phyloP scores from a whole-genome alignment of 148 eudicot genomes.

The Polygonum maritimum region DNA sequence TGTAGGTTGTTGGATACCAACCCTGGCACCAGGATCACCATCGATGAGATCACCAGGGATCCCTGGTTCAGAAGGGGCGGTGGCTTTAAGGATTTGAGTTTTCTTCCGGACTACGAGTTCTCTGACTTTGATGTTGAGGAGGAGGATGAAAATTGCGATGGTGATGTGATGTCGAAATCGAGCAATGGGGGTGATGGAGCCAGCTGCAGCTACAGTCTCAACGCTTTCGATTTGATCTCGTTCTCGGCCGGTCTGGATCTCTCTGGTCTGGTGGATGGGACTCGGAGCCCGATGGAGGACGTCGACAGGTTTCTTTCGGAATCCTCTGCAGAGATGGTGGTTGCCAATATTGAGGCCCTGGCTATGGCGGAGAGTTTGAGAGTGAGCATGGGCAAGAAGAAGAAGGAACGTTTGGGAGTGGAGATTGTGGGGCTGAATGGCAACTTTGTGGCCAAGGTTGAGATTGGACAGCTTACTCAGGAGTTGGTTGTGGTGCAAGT shows the following conservation, averaged over 20 bases:
- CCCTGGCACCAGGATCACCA: conserved; percentile 41
- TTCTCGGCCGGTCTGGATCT: conserved; percentile 46
- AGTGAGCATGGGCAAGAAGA: conserved; percentile 22
- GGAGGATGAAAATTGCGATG: background rate
- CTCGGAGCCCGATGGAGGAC: background rate
- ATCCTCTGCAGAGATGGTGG: conserved; percentile 25
- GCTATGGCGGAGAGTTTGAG: conserved; percentile 16
- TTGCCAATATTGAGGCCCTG: conserved; percentile 27
- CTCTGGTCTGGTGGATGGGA: conserved; percentile 31
- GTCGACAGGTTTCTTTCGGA: conserved; percentile 45
- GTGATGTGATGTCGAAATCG: background rate
- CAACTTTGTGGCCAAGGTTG: conserved; percentile 21
- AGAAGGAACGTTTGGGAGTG: conserved; percentile 21
- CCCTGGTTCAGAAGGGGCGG: conserved; percentile 55
- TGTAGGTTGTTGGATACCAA: conserved; percentile 52
- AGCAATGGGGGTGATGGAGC: background rate
- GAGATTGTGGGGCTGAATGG: conserved; percentile 38
- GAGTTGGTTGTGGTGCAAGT: conserved; percentile 43
- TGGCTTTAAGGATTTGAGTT: conserved; percentile 23
- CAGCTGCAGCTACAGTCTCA: conserved; percentile 14
- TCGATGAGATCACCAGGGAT: conserved; percentile 44
- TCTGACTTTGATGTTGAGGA: background rate
- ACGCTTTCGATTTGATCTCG: conserved; percentile 56
- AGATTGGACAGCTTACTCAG: conserved; percentile 38
- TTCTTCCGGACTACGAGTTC: conserved; percentile 20